A percentile compares a stretch with the other conserved stretches of the same genome.
These are phyloP conservation scores for Zymoseptoria tritici DNA, from an alignment of 2,329 filamentous ascomycete species.

Conservation along the genomic window DNA sequence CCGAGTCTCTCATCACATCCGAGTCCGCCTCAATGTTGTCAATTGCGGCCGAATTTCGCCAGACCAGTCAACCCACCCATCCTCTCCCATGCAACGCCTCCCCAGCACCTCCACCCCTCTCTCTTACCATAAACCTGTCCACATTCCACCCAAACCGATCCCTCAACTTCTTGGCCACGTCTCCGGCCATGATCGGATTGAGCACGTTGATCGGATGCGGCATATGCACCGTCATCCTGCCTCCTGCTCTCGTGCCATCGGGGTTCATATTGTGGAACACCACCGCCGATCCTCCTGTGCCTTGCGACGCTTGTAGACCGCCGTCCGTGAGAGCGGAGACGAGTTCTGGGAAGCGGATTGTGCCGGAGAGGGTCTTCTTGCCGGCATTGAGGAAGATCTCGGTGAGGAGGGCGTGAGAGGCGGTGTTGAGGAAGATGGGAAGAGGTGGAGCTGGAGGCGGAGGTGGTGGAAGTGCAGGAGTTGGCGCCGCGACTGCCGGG, in stretches of 20 bases:
- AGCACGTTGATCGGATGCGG: background rate
- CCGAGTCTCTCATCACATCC: too few relatives aligned
- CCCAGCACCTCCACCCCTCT: background rate
- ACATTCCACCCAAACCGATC: background rate
- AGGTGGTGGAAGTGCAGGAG: background rate
- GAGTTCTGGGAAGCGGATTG: conserved; percentile 3
- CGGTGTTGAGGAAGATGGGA: background rate
- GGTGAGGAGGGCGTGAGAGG: background rate
- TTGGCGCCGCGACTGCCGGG: background rate
- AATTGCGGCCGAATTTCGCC: too few relatives aligned
- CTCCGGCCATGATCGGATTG: conserved; percentile 3
- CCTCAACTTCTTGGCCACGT: conserved; percentile 1
- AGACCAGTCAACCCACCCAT: background rate
- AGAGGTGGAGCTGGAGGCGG: background rate
- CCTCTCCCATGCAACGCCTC: background rate
- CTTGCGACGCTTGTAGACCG: background rate
- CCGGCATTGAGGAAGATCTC: conserved; percentile 4
- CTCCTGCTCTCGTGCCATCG: background rate
- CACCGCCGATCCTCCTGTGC: background rate
- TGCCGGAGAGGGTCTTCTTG: background rate
- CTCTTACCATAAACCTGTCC: conserved; percentile 1
- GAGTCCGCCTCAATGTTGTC: too few relatives aligned
- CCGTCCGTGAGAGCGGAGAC: conserved; percentile 1
- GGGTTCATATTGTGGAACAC: background rate
- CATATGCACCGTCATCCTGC: conserved; percentile 3